Evolutionary conservation across 83 land plant genomes (phyloP).

Genomic region (Thuja plicata): DNA sequence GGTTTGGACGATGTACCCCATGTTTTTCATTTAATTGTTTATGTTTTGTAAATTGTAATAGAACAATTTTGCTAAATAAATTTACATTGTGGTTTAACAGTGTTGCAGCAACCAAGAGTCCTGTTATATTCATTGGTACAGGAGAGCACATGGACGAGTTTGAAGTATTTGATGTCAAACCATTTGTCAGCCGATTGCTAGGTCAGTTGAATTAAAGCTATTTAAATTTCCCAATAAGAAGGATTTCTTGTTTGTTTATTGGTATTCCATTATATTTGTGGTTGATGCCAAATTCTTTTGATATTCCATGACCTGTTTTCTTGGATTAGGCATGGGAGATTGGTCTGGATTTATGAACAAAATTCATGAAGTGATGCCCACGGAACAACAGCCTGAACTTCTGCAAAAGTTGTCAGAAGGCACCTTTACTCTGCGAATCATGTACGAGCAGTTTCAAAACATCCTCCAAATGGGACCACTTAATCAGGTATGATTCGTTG

Average conservation of each 20-base stretch:
- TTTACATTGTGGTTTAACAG: conserved; percentile 17
- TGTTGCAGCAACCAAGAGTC: conserved; percentile 62
- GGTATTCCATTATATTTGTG: background rate
- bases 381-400: conserved; percentile 54
- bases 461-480: conserved; percentile 50
- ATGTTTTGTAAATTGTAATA: background rate
- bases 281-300: background rate
- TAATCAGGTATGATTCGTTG: conserved; percentile 28
- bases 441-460: conserved; percentile 61
- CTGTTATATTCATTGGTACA: conserved; percentile 52
- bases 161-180: conserved; percentile 52
- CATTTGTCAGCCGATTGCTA: conserved; percentile 53
- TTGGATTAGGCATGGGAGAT: conserved; percentile 46
- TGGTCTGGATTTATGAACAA: conserved; percentile 53
- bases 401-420: conserved; percentile 48
- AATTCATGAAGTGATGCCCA: conserved; percentile 53
- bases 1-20: background rate
- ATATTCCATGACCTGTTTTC: background rate
- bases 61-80: background rate
- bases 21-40: background rate
- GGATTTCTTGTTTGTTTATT: background rate
- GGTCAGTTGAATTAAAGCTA: conserved; percentile 22
- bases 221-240: background rate
- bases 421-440: conserved; percentile 46
- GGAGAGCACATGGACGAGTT: conserved; percentile 63